Percentiles rank a stretch among this genome's conserved stretches.
phyloP scores from a whole-genome alignment of 208 protist species.

The Acanthamoeba lugdunensis region DNA sequence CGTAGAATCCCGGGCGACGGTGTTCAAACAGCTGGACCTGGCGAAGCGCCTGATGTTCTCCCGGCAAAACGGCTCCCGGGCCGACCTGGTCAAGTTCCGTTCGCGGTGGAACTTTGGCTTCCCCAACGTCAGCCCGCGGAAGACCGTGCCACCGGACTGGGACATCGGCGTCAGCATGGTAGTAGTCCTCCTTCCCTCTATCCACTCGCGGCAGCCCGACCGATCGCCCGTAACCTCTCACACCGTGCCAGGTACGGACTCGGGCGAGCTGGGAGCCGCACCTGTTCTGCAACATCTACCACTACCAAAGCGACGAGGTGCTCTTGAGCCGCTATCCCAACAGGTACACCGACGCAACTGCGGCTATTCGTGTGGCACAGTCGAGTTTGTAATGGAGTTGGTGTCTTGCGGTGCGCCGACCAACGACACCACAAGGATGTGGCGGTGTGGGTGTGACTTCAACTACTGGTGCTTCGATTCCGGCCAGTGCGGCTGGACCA shows the following conservation, averaged over 20 bases:
- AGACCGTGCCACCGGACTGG: constrained; percentile 33
- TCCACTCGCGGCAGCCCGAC: not conserved
- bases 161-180: constrained; percentile 55
- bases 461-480: constrained; percentile 54
- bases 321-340: constrained; percentile 20
- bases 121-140: constrained; percentile 14
- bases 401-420: too few relatives aligned
- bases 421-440: not conserved
- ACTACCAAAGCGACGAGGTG: constrained; percentile 37
- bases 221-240: not conserved
- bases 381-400: too few relatives aligned
- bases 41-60: constrained; percentile 12
- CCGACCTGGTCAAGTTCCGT: constrained; percentile 51
- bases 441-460: constrained; percentile 35
- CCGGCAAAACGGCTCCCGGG: not conserved
- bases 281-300: constrained; percentile 38
- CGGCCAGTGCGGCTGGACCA: constrained; percentile 36
- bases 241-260: not conserved
- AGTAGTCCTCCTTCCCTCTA: too few relatives aligned
- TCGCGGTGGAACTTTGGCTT: constrained; percentile 32
- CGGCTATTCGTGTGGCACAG: not conserved
- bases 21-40: not conserved
- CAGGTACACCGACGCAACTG: not conserved
- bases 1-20: not conserved
- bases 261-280: constrained; percentile 17